A percentile compares a stretch with the other conserved stretches of the same genome.
Conservation (phyloP, 306 rosid genomes). For the Prunus mira region DNA sequence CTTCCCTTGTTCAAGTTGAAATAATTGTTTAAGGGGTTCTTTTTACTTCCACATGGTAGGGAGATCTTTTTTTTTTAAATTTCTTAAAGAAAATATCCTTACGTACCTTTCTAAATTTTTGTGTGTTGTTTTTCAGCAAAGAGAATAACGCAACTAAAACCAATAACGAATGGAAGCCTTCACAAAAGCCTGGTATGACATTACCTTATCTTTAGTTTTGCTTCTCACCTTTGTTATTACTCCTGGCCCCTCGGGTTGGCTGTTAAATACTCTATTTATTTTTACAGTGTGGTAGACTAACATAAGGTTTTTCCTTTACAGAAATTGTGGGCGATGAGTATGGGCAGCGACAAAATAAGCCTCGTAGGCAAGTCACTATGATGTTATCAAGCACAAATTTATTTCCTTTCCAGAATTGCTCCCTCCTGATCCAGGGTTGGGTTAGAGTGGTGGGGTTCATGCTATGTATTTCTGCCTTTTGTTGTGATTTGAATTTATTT, state of each 20-base stretch:
- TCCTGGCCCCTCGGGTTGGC: not conserved
- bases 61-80: too few relatives aligned
- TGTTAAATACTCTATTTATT: not conserved
- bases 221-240: not conserved
- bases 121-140: conserved; percentile 54
- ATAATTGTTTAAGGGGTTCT: not conserved
- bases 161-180: conserved; percentile 63
- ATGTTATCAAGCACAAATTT: not conserved
- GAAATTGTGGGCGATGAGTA: conserved; percentile 71
- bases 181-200: conserved; percentile 66
- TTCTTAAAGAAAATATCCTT: not conserved
- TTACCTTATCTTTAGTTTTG: not conserved
- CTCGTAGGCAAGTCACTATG: conserved; percentile 66
- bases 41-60: not conserved
- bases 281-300: not conserved
- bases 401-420: not conserved
- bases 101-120: not conserved
- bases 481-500: conserved; percentile 15
- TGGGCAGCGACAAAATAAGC: conserved; percentile 88
- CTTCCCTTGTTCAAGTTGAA: not conserved
- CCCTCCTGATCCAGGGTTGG: not conserved
- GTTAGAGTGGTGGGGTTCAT: not conserved
- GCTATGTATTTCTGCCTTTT: conserved; percentile 4
- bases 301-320: conserved; percentile 26
- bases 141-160: conserved; percentile 52